These are phyloP conservation scores for Xanthoconium purpureum DNA, from an alignment of 768 basidiomycete genomes.

Conservation along the genomic window DNA sequence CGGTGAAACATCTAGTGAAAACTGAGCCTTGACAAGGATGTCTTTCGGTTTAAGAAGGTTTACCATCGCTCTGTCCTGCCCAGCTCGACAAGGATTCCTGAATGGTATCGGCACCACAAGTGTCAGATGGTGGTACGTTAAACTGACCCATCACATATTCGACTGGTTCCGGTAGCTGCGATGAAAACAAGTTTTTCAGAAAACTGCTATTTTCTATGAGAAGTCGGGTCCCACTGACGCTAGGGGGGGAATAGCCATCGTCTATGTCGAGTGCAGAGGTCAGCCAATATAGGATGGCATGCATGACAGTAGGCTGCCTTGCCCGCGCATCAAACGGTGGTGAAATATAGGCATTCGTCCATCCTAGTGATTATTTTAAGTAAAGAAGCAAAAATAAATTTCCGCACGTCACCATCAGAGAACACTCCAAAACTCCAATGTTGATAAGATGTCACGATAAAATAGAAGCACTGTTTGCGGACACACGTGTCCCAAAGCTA, in stretches of 20 bases:
- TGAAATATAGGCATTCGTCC: slow-evolving; percentile 52
- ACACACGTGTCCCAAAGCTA: slow-evolving; percentile 54
- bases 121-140: slow-evolving; percentile 21
- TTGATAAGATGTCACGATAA: slow-evolving; percentile 57
- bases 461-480: slow-evolving; percentile 46
- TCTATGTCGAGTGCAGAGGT: slow-evolving; percentile 43
- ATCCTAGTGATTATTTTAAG: slow-evolving; percentile 36
- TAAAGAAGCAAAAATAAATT: not conserved
- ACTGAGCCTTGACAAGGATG: not conserved
- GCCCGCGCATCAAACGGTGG: slow-evolving; percentile 40
- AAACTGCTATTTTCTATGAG: not conserved
- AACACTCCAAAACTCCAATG: slow-evolving; percentile 63
- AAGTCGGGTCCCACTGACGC: slow-evolving; percentile 13
- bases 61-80: slow-evolving; percentile 31
- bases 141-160: slow-evolving; percentile 31
- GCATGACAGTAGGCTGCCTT: slow-evolving; percentile 47
- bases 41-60: not conserved
- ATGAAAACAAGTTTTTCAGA: not conserved
- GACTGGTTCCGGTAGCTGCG: slow-evolving; percentile 32
- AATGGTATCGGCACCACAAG: slow-evolving; percentile 12
- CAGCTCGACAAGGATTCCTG: slow-evolving; percentile 32
- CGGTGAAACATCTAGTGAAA: slow-evolving; percentile 19
- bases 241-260: slow-evolving; percentile 28
- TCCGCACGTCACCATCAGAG: slow-evolving; percentile 42
- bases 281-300: slow-evolving; percentile 55